Evolutionary conservation across 257 asterid species (phyloP).

Genomic region (Solanum medicagineum): DNA sequence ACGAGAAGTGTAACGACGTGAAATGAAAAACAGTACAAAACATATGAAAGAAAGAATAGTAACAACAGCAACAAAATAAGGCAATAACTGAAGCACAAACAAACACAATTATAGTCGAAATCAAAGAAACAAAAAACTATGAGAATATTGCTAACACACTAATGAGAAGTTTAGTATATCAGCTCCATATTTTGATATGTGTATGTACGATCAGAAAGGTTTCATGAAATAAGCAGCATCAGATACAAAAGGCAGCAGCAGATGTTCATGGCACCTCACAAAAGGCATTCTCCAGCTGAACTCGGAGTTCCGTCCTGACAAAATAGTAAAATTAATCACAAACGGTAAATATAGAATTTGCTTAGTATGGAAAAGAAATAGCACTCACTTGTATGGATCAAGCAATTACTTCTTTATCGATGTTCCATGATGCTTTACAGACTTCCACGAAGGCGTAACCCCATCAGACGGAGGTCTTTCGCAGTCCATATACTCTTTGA

Average conservation of each 20-base stretch:
- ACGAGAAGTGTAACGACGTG: too few species aligned
- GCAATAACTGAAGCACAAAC: too few species aligned
- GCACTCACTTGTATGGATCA: not conserved
- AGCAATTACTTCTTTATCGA: not conserved
- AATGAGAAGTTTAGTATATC: not conserved
- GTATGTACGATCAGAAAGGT: not conserved
- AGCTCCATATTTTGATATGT: not conserved
- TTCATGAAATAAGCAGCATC: not conserved
- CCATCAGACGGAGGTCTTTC: not conserved
- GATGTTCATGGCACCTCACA: not conserved
- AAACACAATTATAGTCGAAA: too few species aligned
- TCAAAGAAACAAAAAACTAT: too few species aligned
- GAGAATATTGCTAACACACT: too few species aligned
- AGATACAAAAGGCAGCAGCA: not conserved
- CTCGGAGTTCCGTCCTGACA: too few species aligned
- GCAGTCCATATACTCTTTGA: not conserved
- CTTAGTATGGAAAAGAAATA: not conserved
- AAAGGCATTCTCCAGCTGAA: not conserved
- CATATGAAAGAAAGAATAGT: too few species aligned
- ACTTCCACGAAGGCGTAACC: slow-evolving; percentile 5
- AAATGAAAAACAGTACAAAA: too few species aligned
- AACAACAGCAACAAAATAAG: too few species aligned
- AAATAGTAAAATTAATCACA: too few species aligned
- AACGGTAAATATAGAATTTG: not conserved
- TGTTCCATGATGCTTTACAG: slow-evolving; percentile 8